Base-by-base conservation (phyloP, 2,329 filamentous ascomycete genomes). In the Epichloe sp. region DNA sequence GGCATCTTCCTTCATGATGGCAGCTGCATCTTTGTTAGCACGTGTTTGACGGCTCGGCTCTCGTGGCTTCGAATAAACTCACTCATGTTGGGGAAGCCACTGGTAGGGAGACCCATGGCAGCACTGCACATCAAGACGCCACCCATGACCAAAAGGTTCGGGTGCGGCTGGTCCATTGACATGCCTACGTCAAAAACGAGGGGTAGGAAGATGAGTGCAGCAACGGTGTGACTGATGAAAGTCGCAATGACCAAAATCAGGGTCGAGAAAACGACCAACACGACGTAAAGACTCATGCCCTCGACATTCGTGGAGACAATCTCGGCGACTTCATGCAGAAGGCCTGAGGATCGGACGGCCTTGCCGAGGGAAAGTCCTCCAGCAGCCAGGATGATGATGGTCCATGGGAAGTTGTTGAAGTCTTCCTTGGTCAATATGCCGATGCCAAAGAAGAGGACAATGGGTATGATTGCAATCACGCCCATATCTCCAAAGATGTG, bases 351-450 rank as follows among this genome's bases (percentile, higher is more conserved):
- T 56, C 89, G 91, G 53, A 98, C 93, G 0, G 91, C 87, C 66
- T 95, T 96, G 52, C 93, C 93, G 0, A 98, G 80, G 1, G 89
- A 89, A 36, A 98, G 72, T 7, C 93, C 93, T 45, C 93, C 93
- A 0, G 93, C 91, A 0, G 93, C 93, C 19, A 98, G 83, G 62
- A 98, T 97, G 68, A 98, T 96, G 68, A 98, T 98, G 19, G 94
- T 98, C 93, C 93, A 98, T 40, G 96, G 85, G 68, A 98, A 98
- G 68, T 98, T 98, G 74, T 98, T 98, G 66, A 98, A 98, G 70
- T 98, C 93, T 69, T 97, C 93, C 70, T 97, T 98, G 47, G 90
- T 97, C 35, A 98, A 75, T 58, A 97, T 91, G 11, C 93, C 93
- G 2, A 89, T 90, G 50, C 93, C 93, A 61, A 98, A 98, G 77